Percentiles rank a stretch among this genome's conserved stretches.
Conservation (phyloP, 139 green algal genomes). For the Edaphochlamys debaryana region DNA sequence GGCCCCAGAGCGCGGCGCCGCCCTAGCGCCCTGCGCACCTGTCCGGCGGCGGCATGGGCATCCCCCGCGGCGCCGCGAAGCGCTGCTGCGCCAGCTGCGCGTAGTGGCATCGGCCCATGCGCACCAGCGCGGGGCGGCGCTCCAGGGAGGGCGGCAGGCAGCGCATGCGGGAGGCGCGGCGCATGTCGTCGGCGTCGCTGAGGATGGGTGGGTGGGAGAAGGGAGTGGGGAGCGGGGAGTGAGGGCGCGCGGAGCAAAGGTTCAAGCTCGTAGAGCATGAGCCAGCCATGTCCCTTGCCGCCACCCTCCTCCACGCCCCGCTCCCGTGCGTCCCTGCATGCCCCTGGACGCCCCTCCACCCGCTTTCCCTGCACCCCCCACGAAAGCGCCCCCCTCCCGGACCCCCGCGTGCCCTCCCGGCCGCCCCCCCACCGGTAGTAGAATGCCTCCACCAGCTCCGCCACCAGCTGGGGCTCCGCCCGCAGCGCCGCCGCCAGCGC, state of each 20-base stretch:
- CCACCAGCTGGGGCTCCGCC: constrained; percentile 69
- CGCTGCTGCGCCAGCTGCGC: constrained; percentile 75
- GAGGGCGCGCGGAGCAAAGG: too few relatives aligned
- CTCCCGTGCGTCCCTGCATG: too few relatives aligned
- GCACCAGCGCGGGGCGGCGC: constrained; percentile 12
- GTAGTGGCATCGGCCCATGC: constrained; percentile 48
- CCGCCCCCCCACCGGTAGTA: constrained; percentile 58
- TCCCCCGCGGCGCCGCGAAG: constrained; percentile 60
- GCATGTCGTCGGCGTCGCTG: constrained; percentile 61
- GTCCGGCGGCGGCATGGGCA: constrained; percentile 56
- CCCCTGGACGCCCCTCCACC: too few relatives aligned
- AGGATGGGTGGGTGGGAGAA: too few relatives aligned
- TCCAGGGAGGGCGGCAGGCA: constrained; percentile 60
- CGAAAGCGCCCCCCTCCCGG: too few relatives aligned
- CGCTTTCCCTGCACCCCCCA: too few relatives aligned
- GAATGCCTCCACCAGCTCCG: constrained; percentile 75
- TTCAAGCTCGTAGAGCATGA: too few relatives aligned
- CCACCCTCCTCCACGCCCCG: too few relatives aligned
- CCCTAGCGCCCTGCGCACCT: too few relatives aligned
- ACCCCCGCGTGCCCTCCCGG: too few relatives aligned
- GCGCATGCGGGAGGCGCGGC: constrained; percentile 57
- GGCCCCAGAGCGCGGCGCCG: too few relatives aligned
- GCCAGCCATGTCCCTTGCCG: too few relatives aligned
- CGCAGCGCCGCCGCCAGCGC: constrained; percentile 63
- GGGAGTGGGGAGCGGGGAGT: neutral